Evolutionary conservation across 1,139 yeast genomes (phyloP), one percentile per base, ranked within the genome.

Genomic region (Ogataea hybrid): DNA sequence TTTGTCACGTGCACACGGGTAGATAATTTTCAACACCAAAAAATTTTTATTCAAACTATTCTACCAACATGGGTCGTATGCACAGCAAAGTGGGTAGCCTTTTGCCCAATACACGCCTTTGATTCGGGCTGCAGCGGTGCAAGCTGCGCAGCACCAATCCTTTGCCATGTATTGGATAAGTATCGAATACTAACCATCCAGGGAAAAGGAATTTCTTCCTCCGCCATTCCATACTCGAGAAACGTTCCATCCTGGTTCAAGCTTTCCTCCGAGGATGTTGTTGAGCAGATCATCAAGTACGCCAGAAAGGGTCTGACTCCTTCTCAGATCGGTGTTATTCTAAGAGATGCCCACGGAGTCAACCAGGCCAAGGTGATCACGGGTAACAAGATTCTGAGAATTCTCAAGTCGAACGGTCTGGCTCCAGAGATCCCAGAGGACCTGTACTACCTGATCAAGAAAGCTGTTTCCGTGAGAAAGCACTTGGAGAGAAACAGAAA

Each of bases 381-480:
- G 63, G 97, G 97, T 83, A 90, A 90, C 96, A 94, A 94, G 88
- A 84, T 92, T 70, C 84, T 92, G 75, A 90, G 99, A 85, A 89
- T 92, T 80, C 84, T 92, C 74, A 94, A 90, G 79, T 85, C 97
- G 58, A 88, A 89, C 81, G 99, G 98, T 86, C 84, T 94, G 71
- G 98, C 97, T 69, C 97, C 99, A 74, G 98, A 92, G 78, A 85
- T 92, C 68, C 99, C 99, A 77, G 99, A 92, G 83, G 99, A 92
- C 73, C 86, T 92, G 70, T 92, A 92, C 94, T 90, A 77, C 78
- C 86, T 92, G 77, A 94, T 92, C 71, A 92, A 92, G 90, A 92
- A 92, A 84, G 99, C 99, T 73, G 97, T 92, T 68, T 70, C 97
- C 62, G 96, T 94, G 75, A 90, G 99, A 88, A 94, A 94, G 87